A percentile compares a stretch with the other conserved stretches of the same genome.
Evolutionary conservation across 176 grass and related monocot genomes (phyloP).

Genomic region (Aechmea fasciata): DNA sequence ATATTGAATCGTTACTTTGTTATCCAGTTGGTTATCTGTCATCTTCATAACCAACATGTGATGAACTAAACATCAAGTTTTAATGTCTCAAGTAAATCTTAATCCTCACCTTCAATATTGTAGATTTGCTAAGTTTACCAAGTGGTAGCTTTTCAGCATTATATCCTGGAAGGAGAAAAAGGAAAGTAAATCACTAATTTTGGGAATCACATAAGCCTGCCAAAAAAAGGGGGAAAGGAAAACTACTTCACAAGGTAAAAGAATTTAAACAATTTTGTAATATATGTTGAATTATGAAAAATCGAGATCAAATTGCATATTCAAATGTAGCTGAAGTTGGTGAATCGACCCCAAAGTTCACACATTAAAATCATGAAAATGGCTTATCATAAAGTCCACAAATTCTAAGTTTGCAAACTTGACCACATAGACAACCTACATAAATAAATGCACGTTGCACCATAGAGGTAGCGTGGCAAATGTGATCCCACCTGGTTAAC

Average conservation of each 20-base stretch:
- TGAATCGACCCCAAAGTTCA: not conserved
- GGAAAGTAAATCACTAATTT: slow-evolving; percentile 29
- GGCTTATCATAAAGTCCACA: too few relatives aligned
- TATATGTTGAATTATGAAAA: not conserved
- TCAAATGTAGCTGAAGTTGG: not conserved
- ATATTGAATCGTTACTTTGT: not conserved
- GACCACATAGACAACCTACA: too few relatives aligned
- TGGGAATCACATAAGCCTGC: slow-evolving; percentile 12
- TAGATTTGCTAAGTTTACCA: slow-evolving; percentile 94
- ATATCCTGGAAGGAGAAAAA: slow-evolving; percentile 47
- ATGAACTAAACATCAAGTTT: slow-evolving; percentile 10
- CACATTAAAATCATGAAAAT: too few relatives aligned
- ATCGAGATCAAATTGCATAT: not conserved
- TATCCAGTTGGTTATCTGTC: not conserved
- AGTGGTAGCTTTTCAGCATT: slow-evolving; percentile 96
- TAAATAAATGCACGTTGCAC: too few relatives aligned
- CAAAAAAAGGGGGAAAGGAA: not conserved
- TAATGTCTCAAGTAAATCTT: not conserved
- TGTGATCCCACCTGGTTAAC: too few relatives aligned
- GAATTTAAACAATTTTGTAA: not conserved
- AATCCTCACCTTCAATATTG: slow-evolving; percentile 72
- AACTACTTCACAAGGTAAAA: slow-evolving; percentile 11
- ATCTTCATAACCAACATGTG: not conserved
- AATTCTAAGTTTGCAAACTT: too few relatives aligned
- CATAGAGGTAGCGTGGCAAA: too few relatives aligned